These are phyloP conservation scores for Beauveria brongniartii DNA, from an alignment of 2,329 filamentous ascomycete species.

Conservation along the genomic window DNA sequence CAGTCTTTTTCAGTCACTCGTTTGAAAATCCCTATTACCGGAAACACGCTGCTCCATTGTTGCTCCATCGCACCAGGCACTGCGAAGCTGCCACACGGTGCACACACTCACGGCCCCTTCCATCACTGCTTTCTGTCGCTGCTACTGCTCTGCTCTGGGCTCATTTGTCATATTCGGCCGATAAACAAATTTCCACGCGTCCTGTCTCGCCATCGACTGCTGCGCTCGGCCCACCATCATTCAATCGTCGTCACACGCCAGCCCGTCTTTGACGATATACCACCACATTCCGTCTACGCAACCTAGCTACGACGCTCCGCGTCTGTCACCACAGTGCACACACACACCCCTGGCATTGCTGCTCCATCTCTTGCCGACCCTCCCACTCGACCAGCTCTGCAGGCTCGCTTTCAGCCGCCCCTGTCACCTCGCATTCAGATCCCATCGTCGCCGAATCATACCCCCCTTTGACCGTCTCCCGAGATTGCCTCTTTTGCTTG, in stretches of 20 bases:
- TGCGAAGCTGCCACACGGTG: neutral
- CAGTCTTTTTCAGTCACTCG: constrained; percentile 9
- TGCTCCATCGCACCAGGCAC: constrained; percentile 5
- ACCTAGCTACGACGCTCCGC: constrained; percentile 1
- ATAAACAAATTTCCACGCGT: neutral
- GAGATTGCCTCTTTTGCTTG: constrained; percentile 3
- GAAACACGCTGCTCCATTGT: constrained; percentile 2
- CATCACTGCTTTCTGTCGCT: neutral
- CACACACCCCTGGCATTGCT: neutral
- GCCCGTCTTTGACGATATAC: constrained; percentile 4
- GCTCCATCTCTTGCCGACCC: constrained; percentile 9
- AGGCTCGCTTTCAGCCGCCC: constrained; percentile 9
- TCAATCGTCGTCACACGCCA: neutral
- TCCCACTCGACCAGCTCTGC: constrained; percentile 6
- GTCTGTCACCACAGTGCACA: neutral
- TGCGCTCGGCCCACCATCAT: constrained; percentile 5
- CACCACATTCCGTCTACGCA: constrained; percentile 4
- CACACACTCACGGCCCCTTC: neutral
- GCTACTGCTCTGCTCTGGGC: neutral
- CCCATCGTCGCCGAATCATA: constrained; percentile 9
- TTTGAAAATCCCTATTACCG: constrained; percentile 9
- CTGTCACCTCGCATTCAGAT: constrained; percentile 8
- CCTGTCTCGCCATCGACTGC: neutral
- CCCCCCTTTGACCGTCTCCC: neutral
- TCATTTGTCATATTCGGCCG: neutral